Evolutionary conservation across 2,329 filamentous ascomycete species (phyloP).

Genomic region (Lasiodiplodia gonubiensis): DNA sequence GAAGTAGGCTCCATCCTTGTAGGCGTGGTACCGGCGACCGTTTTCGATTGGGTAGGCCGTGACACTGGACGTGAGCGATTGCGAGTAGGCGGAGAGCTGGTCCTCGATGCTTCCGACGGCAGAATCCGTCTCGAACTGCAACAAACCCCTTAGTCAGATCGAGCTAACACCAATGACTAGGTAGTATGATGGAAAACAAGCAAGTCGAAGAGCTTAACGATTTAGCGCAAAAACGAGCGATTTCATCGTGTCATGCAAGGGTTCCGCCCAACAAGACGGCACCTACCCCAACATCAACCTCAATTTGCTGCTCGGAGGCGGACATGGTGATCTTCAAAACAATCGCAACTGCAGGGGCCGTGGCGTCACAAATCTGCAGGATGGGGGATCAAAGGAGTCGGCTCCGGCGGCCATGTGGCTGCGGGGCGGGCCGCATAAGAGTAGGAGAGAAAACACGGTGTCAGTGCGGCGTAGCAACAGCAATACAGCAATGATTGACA

Average conservation of each 20-base stretch:
- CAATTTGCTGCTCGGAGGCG: slow-evolving; percentile 9
- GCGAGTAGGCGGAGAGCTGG: slow-evolving; percentile 20
- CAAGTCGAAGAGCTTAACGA: neutral
- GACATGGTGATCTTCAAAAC: neutral
- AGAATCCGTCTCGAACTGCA: slow-evolving; percentile 15
- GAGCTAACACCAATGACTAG: neutral
- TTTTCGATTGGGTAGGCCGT: slow-evolving; percentile 35
- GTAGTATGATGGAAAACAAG: neutral
- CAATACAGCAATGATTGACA: slow-evolving; percentile 13
- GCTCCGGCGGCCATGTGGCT: neutral
- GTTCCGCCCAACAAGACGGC: neutral
- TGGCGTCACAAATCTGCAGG: neutral
- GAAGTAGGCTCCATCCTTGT: slow-evolving; percentile 37
- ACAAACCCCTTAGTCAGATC: neutral
- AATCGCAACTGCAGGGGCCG: neutral
- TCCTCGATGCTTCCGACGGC: slow-evolving; percentile 13
- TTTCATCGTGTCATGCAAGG: neutral
- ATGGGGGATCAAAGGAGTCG: slow-evolving; percentile 2
- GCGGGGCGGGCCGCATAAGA: neutral
- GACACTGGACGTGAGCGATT: slow-evolving; percentile 29
- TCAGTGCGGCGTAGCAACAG: slow-evolving; percentile 8
- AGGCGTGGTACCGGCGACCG: slow-evolving; percentile 39
- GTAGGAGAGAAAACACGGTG: neutral
- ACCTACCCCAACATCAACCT: slow-evolving; percentile 17
- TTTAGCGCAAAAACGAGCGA: neutral